phyloP scores from a whole-genome alignment of 129 eudicot genomes.

The sunflower (Helianthus annuus) region DNA sequence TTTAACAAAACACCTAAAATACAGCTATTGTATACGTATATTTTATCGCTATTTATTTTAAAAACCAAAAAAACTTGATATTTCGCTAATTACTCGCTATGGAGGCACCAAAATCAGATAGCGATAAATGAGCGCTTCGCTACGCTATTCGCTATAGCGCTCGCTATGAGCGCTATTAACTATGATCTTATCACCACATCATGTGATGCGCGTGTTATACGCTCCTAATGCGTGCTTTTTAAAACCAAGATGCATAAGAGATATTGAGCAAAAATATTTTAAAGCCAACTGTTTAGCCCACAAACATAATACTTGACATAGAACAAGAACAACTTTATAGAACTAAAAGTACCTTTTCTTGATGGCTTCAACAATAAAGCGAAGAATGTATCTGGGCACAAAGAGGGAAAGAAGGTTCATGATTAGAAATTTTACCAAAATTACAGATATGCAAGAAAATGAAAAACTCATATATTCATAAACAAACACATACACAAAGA shows the following conservation, averaged over 20 bases:
- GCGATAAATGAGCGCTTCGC: too few species aligned
- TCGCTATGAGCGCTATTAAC: too few species aligned
- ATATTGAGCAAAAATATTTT: neutral
- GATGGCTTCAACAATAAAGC: slow-evolving; percentile 13
- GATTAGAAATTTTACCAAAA: slow-evolving; percentile 1
- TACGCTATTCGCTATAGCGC: too few species aligned
- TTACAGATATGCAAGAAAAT: slow-evolving; percentile 7
- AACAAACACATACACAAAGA: slow-evolving; percentile 11
- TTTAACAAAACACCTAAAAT: too few species aligned
- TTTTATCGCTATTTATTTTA: too few species aligned
- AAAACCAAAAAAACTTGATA: too few species aligned
- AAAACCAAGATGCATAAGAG: neutral
- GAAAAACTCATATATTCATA: neutral
- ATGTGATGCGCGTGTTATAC: too few species aligned
- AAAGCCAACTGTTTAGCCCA: neutral
- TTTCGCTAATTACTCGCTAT: too few species aligned
- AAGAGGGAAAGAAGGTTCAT: neutral
- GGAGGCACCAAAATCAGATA: too few species aligned
- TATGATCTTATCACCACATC: too few species aligned
- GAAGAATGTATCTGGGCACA: neutral
- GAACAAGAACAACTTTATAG: neutral
- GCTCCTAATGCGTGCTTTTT: too few species aligned
- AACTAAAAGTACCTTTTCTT: slow-evolving; percentile 9
- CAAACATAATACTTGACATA: neutral
- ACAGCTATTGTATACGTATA: too few species aligned